phyloP scores from a whole-genome alignment of 73 alveolate genomes.

The Breviolum minutum region DNA sequence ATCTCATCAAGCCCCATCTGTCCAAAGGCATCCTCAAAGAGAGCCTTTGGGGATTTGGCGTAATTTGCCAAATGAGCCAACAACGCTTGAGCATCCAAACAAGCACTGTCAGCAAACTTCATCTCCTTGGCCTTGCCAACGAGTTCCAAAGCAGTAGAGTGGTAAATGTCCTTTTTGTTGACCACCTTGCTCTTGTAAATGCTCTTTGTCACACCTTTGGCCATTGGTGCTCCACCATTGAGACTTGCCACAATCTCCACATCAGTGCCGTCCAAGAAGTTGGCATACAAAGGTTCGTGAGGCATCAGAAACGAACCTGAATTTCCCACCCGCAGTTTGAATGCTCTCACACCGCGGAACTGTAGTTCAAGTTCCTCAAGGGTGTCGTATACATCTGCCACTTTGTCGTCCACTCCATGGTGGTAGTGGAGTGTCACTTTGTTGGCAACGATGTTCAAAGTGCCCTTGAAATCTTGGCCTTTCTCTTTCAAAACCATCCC shows the following conservation, averaged over 20 bases:
- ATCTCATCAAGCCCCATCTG: background rate
- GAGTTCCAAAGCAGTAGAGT: background rate
- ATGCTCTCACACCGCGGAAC: conserved; percentile 4
- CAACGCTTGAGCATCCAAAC: conserved; percentile 9
- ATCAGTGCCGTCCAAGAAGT: background rate
- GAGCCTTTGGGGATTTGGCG: conserved; percentile 4
- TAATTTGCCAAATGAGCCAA: conserved; percentile 16
- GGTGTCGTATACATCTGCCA: conserved; percentile 6
- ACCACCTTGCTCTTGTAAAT: conserved; percentile 23
- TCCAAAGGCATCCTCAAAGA: conserved; percentile 10
- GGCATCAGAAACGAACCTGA: conserved; percentile 5
- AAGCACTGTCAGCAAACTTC: conserved; percentile 6
- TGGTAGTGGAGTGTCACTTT: conserved; percentile 3
- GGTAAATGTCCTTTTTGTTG: conserved; percentile 27
- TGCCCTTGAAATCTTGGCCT: conserved; percentile 2
- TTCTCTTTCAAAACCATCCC: background rate
- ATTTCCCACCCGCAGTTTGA: conserved; percentile 8
- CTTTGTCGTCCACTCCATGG: background rate
- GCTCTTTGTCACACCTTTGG: conserved; percentile 28
- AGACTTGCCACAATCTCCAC: conserved; percentile 38
- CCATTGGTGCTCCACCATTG: conserved; percentile 16
- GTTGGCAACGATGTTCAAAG: conserved; percentile 2
- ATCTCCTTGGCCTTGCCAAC: background rate
- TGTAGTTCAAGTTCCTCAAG: background rate
- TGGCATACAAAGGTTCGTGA: conserved; percentile 37